phyloP scores from a whole-genome alignment of 2,329 filamentous ascomycete genomes.

The Cladosporium colombiae region DNA sequence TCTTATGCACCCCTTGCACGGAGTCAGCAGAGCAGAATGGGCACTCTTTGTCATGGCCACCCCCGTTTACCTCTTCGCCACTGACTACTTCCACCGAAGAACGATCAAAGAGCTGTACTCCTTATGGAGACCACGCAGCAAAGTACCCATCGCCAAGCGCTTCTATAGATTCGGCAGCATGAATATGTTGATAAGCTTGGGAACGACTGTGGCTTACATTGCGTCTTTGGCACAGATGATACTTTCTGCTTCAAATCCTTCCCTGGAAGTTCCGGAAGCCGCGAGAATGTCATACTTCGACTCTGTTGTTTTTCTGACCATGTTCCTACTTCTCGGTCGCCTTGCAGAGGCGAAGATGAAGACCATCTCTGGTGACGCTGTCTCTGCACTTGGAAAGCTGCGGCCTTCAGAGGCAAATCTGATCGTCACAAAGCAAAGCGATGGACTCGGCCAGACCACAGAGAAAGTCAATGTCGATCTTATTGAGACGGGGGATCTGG shows the following conservation, averaged over 20 bases:
- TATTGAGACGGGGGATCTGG: conserved; percentile 56
- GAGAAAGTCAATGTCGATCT: conserved; percentile 63
- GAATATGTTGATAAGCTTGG: conserved; percentile 89
- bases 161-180: conserved; percentile 96
- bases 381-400: conserved; percentile 75
- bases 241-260: conserved; percentile 38
- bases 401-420: conserved; percentile 75
- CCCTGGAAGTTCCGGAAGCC: conserved; percentile 21
- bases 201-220: conserved; percentile 84
- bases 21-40: conserved; percentile 42
- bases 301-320: conserved; percentile 85
- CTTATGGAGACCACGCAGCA: conserved; percentile 76
- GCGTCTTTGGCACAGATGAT: conserved; percentile 77
- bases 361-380: conserved; percentile 82
- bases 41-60: conserved; percentile 47
- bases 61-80: conserved; percentile 82
- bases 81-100: conserved; percentile 79
- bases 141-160: conserved; percentile 68
- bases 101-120: conserved; percentile 76
- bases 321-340: conserved; percentile 77
- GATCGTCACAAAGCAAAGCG: conserved; percentile 45
- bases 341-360: conserved; percentile 88
- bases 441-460: not conserved
- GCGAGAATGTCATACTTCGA: conserved; percentile 68
- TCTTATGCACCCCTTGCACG: conserved; percentile 67